Percentiles rank a stretch among this genome's conserved stretches.
These are phyloP conservation scores for Conoideocrella luteorostrata DNA, from an alignment of 2,329 filamentous ascomycete species.

Conservation along the genomic window DNA sequence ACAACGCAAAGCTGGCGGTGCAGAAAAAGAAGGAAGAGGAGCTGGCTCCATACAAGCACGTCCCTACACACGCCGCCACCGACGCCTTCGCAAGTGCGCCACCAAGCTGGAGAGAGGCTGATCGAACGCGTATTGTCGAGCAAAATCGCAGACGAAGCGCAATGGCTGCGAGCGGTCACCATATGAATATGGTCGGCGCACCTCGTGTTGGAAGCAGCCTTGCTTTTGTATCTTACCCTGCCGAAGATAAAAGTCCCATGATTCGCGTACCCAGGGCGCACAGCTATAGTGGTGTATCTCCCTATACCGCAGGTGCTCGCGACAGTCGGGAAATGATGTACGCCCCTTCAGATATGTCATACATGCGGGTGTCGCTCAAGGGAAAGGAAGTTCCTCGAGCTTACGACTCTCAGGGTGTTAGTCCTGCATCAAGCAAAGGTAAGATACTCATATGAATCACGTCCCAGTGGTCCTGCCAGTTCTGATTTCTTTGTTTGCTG, in stretches of 20 bases:
- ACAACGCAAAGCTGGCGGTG: slow-evolving; percentile 41
- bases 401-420: slow-evolving; percentile 26
- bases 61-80: slow-evolving; percentile 54
- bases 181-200: slow-evolving; percentile 30
- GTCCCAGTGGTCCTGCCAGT: slow-evolving; percentile 5
- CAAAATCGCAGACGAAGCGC: slow-evolving; percentile 44
- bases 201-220: slow-evolving; percentile 43
- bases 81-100: slow-evolving; percentile 52
- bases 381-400: slow-evolving; percentile 36
- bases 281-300: slow-evolving; percentile 35
- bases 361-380: slow-evolving; percentile 27
- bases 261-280: slow-evolving; percentile 35
- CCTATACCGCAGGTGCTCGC: slow-evolving; percentile 18
- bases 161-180: slow-evolving; percentile 34
- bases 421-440: slow-evolving; percentile 32
- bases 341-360: slow-evolving; percentile 18
- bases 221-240: slow-evolving; percentile 41
- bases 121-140: slow-evolving; percentile 42
- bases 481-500: background rate
- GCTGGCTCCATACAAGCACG: slow-evolving; percentile 46
- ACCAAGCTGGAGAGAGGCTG: slow-evolving; percentile 40
- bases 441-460: background rate
- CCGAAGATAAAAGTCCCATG: slow-evolving; percentile 32
- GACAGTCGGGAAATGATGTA: slow-evolving; percentile 26
- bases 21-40: slow-evolving; percentile 36